These are phyloP conservation scores for Paralagenidium karlingii DNA, from an alignment of 352 stramenopile species.

Conservation along the genomic window DNA sequence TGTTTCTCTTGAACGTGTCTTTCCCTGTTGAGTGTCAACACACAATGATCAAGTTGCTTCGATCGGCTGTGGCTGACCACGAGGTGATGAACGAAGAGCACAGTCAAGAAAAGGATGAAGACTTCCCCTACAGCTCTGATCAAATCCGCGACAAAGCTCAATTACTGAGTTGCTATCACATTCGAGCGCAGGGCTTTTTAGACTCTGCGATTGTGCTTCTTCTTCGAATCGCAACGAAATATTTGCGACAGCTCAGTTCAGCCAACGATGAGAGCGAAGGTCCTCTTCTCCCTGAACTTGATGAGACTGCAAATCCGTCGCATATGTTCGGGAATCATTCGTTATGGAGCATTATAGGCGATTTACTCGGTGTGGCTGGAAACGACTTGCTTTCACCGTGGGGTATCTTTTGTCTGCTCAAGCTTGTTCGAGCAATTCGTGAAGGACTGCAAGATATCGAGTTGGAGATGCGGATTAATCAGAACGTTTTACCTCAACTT, in stretches of 20 bases:
- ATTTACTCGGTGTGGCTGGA: conserved; percentile 32
- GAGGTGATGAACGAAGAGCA: no score
- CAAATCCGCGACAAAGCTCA: no score
- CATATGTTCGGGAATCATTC: no score
- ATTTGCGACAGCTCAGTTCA: conserved; percentile 6
- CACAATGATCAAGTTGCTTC: no score
- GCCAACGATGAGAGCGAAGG: not conserved
- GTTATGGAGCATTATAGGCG: conserved; percentile 36
- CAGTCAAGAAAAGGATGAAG: no score
- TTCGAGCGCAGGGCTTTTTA: conserved; percentile 44
- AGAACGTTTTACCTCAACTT: conserved; percentile 37
- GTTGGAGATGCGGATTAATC: conserved; percentile 35
- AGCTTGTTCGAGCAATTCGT: conserved; percentile 55
- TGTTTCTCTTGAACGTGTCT: no score
- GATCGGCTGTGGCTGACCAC: no score
- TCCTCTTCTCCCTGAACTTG: conserved; percentile 16
- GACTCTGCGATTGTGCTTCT: conserved; percentile 53
- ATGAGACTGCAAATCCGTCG: no score
- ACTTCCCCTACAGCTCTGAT: no score
- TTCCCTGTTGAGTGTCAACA: no score
- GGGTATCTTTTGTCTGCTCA: conserved; percentile 77
- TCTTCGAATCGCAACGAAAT: conserved; percentile 44
- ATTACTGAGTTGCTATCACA: no score
- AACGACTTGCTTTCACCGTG: conserved; percentile 63
- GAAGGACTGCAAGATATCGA: conserved; percentile 36